phyloP scores from a whole-genome alignment of 2,329 filamentous ascomycete genomes.

The Fusarium dimerum region DNA sequence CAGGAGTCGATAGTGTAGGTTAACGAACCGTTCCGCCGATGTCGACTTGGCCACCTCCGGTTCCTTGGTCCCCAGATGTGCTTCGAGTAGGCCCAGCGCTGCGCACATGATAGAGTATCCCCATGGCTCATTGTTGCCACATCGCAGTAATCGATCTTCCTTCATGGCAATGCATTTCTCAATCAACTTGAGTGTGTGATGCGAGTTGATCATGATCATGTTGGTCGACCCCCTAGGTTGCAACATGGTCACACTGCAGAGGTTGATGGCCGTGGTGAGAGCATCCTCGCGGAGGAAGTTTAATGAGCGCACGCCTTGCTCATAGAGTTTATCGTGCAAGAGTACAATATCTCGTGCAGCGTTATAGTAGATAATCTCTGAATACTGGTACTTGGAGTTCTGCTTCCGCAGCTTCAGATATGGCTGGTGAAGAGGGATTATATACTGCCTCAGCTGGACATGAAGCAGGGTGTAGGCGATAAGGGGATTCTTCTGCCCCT shows the following conservation, averaged over 20 bases:
- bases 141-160: conserved; percentile 61
- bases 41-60: conserved; percentile 58
- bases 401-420: conserved; percentile 60
- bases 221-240: conserved; percentile 60
- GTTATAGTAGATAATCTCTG: conserved; percentile 65
- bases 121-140: conserved; percentile 65
- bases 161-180: conserved; percentile 63
- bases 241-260: conserved; percentile 62
- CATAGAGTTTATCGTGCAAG: conserved; percentile 61
- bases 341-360: conserved; percentile 62
- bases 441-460: conserved; percentile 62
- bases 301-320: conserved; percentile 58
- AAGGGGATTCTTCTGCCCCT: conserved; percentile 53
- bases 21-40: conserved; percentile 60
- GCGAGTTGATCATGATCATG: conserved; percentile 63
- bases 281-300: conserved; percentile 63
- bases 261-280: conserved; percentile 60
- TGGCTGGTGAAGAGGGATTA: conserved; percentile 61
- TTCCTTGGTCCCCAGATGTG: conserved; percentile 59
- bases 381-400: conserved; percentile 63
- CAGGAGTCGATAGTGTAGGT: conserved; percentile 57
- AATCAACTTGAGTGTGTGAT: conserved; percentile 61
- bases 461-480: conserved; percentile 62
- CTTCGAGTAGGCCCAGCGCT: conserved; percentile 58
- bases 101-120: conserved; percentile 65